These are phyloP conservation scores for Neophaeococcomyces aloes DNA, from an alignment of 2,329 filamentous ascomycete genomes.

Conservation along the genomic window DNA sequence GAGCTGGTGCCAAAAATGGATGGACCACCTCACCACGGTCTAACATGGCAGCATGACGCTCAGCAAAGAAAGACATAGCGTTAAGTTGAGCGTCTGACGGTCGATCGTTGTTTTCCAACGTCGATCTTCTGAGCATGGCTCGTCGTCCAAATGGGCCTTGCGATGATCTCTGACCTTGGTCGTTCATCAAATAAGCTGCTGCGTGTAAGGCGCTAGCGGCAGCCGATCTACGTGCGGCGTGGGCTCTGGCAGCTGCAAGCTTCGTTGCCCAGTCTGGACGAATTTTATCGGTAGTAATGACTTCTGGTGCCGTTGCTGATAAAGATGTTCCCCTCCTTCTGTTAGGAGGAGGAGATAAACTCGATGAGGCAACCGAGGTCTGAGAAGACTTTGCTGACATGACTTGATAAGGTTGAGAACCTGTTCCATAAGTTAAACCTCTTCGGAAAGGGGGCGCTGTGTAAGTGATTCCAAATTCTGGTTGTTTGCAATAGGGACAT, in stretches of 20 bases:
- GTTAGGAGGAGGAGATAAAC: conserved; percentile 28
- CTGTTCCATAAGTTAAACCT: conserved; percentile 59
- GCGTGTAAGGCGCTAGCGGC: conserved; percentile 91
- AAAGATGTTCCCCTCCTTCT: conserved; percentile 57
- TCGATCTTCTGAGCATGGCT: conserved; percentile 35
- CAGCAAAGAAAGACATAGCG: conserved; percentile 38
- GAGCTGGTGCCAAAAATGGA: conserved; percentile 28
- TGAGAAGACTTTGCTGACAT: conserved; percentile 75
- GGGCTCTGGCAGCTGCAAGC: conserved; percentile 69
- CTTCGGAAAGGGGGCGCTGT: conserved; percentile 78
- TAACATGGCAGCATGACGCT: conserved; percentile 27
- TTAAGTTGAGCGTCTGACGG: conserved; percentile 30
- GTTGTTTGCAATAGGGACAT: conserved; percentile 90
- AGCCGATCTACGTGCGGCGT: conserved; percentile 75
- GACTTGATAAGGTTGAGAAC: conserved; percentile 40
- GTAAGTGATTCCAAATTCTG: conserved; percentile 95
- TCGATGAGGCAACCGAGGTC: conserved; percentile 60
- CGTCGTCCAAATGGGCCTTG: conserved; percentile 53
- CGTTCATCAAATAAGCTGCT: conserved; percentile 72
- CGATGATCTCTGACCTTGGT: conserved; percentile 21
- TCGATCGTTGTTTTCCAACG: conserved; percentile 25
- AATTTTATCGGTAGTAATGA: conserved; percentile 85
- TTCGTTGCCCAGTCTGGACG: conserved; percentile 93
- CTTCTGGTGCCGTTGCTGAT: conserved; percentile 71
- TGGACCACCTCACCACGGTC: conserved; percentile 26